phyloP scores from a whole-genome alignment of 768 basidiomycete genomes.

The Clitopilus hobsonii region DNA sequence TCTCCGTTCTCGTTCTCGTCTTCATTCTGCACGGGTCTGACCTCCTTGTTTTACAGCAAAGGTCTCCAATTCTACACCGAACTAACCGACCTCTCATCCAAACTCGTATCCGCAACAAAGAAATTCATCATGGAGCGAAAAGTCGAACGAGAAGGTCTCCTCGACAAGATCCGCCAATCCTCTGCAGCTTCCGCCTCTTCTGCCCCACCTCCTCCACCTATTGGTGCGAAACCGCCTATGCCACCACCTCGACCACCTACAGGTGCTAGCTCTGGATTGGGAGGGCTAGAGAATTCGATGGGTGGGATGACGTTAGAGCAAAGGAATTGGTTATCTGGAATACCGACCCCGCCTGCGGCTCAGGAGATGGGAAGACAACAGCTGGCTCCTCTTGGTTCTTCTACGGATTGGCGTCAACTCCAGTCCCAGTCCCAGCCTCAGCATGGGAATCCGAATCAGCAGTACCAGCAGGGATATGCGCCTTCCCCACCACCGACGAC shows the following conservation, averaged over 20 bases:
- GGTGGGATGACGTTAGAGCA: constrained; percentile 40
- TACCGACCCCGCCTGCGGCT: too few relatives aligned
- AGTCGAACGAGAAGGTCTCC: constrained; percentile 65
- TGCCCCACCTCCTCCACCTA: constrained; percentile 41
- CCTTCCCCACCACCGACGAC: constrained; percentile 15
- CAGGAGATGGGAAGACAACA: too few relatives aligned
- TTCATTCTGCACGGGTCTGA: constrained; percentile 5
- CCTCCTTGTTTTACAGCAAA: constrained; percentile 46
- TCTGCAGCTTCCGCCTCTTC: constrained; percentile 46
- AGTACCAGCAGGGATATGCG: too few relatives aligned
- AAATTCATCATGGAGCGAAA: constrained; percentile 60
- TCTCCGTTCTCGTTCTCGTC: too few relatives aligned
- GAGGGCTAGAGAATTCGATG: constrained; percentile 51
- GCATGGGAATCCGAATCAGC: too few relatives aligned
- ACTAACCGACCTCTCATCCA: constrained; percentile 56
- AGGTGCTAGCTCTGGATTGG: constrained; percentile 19
- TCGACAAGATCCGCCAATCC: constrained; percentile 68
- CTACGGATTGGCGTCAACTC: too few relatives aligned
- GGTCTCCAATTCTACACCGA: constrained; percentile 88
- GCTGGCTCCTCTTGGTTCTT: too few relatives aligned
- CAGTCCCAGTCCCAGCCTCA: too few relatives aligned
- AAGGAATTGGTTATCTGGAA: too few relatives aligned
- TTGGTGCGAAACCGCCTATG: constrained; percentile 46
- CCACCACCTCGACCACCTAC: constrained; percentile 34
- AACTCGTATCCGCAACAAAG: constrained; percentile 54